These are phyloP conservation scores for Fusarium circinatum DNA, from an alignment of 2,329 filamentous ascomycete genomes.

Conservation along the genomic window DNA sequence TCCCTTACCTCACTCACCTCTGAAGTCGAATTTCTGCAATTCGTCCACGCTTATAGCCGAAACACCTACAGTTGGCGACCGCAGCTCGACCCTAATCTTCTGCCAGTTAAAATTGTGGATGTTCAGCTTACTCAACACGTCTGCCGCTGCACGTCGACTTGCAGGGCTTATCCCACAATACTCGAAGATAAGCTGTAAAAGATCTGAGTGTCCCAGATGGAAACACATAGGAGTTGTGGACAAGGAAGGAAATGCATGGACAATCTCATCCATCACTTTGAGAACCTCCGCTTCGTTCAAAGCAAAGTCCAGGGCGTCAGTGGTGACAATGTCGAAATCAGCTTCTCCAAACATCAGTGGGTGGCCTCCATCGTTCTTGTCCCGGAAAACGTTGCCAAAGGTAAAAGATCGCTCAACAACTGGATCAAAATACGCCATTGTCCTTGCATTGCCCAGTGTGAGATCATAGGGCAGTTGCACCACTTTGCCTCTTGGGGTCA, in stretches of 20 bases:
- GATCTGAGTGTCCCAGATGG: conserved; percentile 86
- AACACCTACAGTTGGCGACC: conserved; percentile 82
- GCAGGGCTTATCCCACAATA: conserved; percentile 81
- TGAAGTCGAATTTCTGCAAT: conserved; percentile 89
- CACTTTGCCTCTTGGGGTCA: conserved; percentile 86
- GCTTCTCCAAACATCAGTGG: conserved; percentile 87
- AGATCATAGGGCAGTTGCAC: conserved; percentile 95
- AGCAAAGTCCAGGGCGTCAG: conserved; percentile 81
- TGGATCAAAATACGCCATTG: conserved; percentile 76
- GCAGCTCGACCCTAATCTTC: conserved; percentile 83
- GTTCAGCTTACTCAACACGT: conserved; percentile 87
- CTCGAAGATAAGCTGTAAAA: conserved; percentile 89
- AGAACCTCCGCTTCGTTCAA: conserved; percentile 93
- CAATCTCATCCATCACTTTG: conserved; percentile 93
- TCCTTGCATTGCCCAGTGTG: conserved; percentile 86
- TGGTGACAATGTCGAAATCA: conserved; percentile 95
- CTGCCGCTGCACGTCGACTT: conserved; percentile 78
- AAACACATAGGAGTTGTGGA: conserved; percentile 82
- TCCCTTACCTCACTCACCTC: conserved; percentile 62
- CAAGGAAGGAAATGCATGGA: conserved; percentile 81
- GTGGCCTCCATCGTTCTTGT: conserved; percentile 80
- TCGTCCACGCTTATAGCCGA: conserved; percentile 92
- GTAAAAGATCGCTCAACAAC: conserved; percentile 81
- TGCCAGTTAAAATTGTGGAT: conserved; percentile 83
- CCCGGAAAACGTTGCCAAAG: conserved; percentile 89